Percentiles rank a stretch among this genome's conserved stretches.
phyloP scores from a whole-genome alignment of 1,139 yeast genomes.

The Suhomyces panamericanus region DNA sequence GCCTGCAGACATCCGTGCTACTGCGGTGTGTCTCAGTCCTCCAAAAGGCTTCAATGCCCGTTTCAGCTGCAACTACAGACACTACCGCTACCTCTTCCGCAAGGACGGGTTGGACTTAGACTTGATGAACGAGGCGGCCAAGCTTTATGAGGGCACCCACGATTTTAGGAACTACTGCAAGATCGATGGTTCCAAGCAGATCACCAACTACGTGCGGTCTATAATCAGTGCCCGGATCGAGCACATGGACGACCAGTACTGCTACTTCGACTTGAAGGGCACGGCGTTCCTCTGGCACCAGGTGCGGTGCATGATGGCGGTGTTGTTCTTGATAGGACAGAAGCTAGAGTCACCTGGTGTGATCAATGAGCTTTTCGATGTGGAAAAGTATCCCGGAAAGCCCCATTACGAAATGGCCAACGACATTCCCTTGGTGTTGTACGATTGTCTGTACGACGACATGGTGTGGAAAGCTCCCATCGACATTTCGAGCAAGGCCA shows the following conservation, averaged over 20 bases:
- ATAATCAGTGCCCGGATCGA: slow-evolving; percentile 55
- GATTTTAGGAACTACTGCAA: slow-evolving; percentile 96
- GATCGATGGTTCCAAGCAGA: slow-evolving; percentile 90
- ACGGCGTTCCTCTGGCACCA: slow-evolving; percentile 98
- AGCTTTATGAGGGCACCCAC: slow-evolving; percentile 65
- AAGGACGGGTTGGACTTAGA: slow-evolving; percentile 58
- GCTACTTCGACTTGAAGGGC: slow-evolving; percentile 78
- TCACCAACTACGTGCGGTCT: slow-evolving; percentile 66
- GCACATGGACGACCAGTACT: slow-evolving; percentile 46
- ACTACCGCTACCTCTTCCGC: slow-evolving; percentile 77
- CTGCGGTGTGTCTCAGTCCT: slow-evolving; percentile 79
- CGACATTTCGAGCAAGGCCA: slow-evolving; percentile 18
- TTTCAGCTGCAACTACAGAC: slow-evolving; percentile 81
- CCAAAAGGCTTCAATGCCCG: slow-evolving; percentile 87
- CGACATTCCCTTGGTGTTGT: slow-evolving; percentile 85
- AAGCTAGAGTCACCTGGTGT: slow-evolving; percentile 61
- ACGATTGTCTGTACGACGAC: slow-evolving; percentile 75
- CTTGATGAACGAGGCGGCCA: slow-evolving; percentile 71
- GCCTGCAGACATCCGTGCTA: slow-evolving; percentile 82
- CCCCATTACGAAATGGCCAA: slow-evolving; percentile 91
- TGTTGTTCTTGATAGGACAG: slow-evolving; percentile 80
- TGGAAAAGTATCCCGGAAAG: slow-evolving; percentile 57
- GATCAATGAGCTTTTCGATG: slow-evolving; percentile 59
- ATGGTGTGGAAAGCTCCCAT: slow-evolving; percentile 60
- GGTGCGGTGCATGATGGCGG: slow-evolving; percentile 92